Evolutionary conservation across 495 filamentous ascomycete genomes (phyloP), one percentile per base, ranked within the genome.

Genomic region (Tirmania nivea): DNA sequence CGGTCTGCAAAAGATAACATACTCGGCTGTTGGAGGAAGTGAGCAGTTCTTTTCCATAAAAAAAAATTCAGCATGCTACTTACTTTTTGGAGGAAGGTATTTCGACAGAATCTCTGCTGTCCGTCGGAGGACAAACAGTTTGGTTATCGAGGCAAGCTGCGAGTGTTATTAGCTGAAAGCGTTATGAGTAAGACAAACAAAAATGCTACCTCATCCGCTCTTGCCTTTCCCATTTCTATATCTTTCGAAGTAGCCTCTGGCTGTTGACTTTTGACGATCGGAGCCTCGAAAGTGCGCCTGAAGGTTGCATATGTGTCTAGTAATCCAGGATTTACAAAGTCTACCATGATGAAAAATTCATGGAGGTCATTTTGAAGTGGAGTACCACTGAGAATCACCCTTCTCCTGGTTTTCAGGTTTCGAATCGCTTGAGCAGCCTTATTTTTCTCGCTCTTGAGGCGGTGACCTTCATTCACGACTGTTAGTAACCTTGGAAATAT

Each of bases 391-490:
- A 89, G 69, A 55, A 87, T 81, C 49, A 86, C 68, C 52, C 82
- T 67, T 52, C 76, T 73, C 37, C 73, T 65, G 0, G 84, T 82
- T 57, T 81, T 82, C 3, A 89, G 68, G 0, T 78, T 75, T 53
- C 77, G 77, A 55, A 89, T 86, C 11, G 83, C 83, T 52, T 78
- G 71, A 17, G 81, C 81, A 52, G 80, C 79, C 65, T 87, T 87
- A 63, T 87, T 89, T 61, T 83, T 79, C 12, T 83, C 75, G 0
- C 84, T 87, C 64, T 89, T 89, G 16, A 89, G 73, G 53, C 84
- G 67, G 61, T 89, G 83, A 0, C 48, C 48, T 50, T 19, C 6
- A 5, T 14, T 14, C 42, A n/a, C 14, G 39, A 19, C 19, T 47
- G 19, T 14, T 4, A 47, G 14, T 6, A 47, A 19, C 14, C 19